Conservation (phyloP, 108 stramenopile species). For the Cyclotella atomus region DNA sequence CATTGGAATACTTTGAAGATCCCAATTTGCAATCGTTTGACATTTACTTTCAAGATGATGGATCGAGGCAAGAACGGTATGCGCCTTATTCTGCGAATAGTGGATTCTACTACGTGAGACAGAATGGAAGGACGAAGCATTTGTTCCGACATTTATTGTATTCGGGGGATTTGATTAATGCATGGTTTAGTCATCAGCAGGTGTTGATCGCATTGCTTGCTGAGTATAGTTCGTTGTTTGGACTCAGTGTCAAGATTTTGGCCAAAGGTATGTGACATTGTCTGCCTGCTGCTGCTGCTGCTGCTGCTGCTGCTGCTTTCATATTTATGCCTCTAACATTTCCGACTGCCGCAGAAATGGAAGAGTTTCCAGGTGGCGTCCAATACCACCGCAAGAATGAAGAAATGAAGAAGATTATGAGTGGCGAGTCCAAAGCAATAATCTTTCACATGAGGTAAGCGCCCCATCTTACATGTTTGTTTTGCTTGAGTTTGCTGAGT, state of each 20-base stretch:
- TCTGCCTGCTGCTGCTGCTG: neutral
- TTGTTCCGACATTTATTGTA: conserved; percentile 62
- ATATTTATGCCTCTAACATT: neutral
- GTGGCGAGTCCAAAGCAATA: conserved; percentile 28
- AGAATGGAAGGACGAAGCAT: conserved; percentile 60
- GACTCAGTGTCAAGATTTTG: conserved; percentile 76
- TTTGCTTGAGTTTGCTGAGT: too few species aligned
- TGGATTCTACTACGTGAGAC: conserved; percentile 89
- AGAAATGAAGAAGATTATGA: conserved; percentile 53
- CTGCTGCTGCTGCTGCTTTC: neutral
- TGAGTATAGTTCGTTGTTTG: conserved; percentile 72
- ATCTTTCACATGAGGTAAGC: conserved; percentile 68
- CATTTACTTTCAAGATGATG: conserved; percentile 54
- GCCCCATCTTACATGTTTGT: too few species aligned
- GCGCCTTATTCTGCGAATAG: conserved; percentile 74
- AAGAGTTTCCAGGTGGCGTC: conserved; percentile 62
- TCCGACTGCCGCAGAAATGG: conserved; percentile 30
- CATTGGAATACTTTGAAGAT: conserved; percentile 60
- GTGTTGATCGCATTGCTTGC: conserved; percentile 62
- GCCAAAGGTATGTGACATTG: conserved; percentile 12
- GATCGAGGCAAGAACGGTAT: conserved; percentile 53
- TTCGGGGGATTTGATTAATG: conserved; percentile 60
- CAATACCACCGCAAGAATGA: conserved; percentile 49
- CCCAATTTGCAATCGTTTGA: conserved; percentile 33
- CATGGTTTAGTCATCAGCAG: conserved; percentile 72